Percentiles rank a stretch among this genome's conserved stretches.
phyloP scores from a whole-genome alignment of 768 basidiomycete genomes.

The Trametopsis cervina region DNA sequence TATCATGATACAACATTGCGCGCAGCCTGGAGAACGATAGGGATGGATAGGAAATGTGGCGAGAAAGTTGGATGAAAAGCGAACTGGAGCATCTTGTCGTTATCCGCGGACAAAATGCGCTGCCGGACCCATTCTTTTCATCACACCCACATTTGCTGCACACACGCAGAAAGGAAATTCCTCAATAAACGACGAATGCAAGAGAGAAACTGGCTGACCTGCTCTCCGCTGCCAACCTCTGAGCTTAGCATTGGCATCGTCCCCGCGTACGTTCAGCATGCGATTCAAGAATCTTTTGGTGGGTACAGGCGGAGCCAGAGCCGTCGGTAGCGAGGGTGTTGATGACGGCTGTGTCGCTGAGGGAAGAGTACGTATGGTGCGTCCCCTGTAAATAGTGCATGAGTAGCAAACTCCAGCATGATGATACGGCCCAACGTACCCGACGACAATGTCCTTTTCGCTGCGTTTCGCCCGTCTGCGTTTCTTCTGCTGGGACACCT shows the following conservation, averaged over 20 bases:
- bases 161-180: background rate
- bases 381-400: constrained; percentile 33
- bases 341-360: constrained; percentile 27
- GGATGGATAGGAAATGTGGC: too few relatives aligned
- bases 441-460: constrained; percentile 50
- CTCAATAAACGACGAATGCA: background rate
- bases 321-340: constrained; percentile 25
- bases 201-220: constrained; percentile 32
- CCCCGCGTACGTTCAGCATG: constrained; percentile 41
- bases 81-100: background rate
- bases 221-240: constrained; percentile 53
- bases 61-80: background rate
- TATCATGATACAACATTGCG: too few relatives aligned
- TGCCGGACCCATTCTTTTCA: constrained; percentile 49
- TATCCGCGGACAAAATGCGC: constrained; percentile 36
- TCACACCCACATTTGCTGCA: constrained; percentile 49
- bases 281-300: constrained; percentile 46
- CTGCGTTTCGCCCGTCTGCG: constrained; percentile 19
- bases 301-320: constrained; percentile 36
- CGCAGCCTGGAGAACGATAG: too few relatives aligned
- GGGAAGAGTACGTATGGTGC: constrained; percentile 44
- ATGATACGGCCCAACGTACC: constrained; percentile 32
- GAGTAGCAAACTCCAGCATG: background rate
- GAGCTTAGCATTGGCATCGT: constrained; percentile 27
- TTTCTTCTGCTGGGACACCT: constrained; percentile 17